These are phyloP conservation scores for Obelidium mucronatum DNA, from an alignment of 192 early-diverging fungal species.

Conservation along the genomic window DNA sequence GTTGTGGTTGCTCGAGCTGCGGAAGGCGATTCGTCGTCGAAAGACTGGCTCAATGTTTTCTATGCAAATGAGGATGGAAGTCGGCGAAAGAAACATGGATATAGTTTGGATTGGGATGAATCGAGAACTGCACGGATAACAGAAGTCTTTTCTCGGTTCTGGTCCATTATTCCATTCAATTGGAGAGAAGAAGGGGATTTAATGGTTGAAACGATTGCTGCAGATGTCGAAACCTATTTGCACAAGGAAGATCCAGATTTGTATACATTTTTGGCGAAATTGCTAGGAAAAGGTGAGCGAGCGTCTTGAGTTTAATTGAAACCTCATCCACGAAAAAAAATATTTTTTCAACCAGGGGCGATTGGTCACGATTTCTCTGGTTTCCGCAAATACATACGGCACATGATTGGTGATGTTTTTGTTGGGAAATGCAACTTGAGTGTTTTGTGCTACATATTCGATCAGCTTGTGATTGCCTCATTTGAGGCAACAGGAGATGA, in stretches of 20 bases:
- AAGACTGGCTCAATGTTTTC: constrained; percentile 34
- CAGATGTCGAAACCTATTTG: constrained; percentile 22
- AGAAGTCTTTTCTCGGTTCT: constrained; percentile 29
- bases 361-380: constrained; percentile 25
- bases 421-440: constrained; percentile 23
- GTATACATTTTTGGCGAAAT: background rate
- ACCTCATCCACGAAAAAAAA: no score
- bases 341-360: no score
- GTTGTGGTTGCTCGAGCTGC: constrained; percentile 12
- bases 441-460: constrained; percentile 33
- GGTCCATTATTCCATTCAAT: constrained; percentile 23
- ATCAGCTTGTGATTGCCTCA: constrained; percentile 30
- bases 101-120: constrained; percentile 18
- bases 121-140: constrained; percentile 21
- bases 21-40: constrained; percentile 17
- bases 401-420: constrained; percentile 30
- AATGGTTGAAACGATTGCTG: constrained; percentile 22
- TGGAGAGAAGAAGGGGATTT: constrained; percentile 32
- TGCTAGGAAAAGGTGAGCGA: constrained; percentile 10
- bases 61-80: constrained; percentile 18
- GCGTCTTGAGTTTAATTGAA: no score
- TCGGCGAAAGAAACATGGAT: background rate
- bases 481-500: constrained; percentile 31
- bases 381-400: constrained; percentile 1
- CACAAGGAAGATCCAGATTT: constrained; percentile 28